phyloP scores from a whole-genome alignment of 495 filamentous ascomycete genomes.

The Xylaria curta region DNA sequence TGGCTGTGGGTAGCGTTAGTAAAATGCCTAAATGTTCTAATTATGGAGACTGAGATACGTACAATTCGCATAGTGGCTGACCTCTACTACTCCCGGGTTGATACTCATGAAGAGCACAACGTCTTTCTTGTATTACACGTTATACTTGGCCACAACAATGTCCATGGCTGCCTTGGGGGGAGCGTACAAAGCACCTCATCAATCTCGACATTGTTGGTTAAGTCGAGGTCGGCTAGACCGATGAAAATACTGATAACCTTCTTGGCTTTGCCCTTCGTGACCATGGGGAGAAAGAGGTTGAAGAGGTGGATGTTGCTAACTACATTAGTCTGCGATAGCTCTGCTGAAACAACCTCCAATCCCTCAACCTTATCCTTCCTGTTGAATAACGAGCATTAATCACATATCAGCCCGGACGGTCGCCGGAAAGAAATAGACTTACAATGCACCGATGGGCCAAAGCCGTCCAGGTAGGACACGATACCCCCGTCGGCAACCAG shows the following conservation, averaged over 20 bases:
- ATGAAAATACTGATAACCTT: constrained; percentile 59
- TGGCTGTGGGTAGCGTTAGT: constrained; percentile 35
- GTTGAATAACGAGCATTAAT: neutral
- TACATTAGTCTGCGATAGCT: constrained; percentile 50
- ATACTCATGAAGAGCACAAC: constrained; percentile 59
- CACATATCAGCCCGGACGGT: no score
- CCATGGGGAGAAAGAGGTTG: constrained; percentile 55
- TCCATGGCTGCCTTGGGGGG: constrained; percentile 53
- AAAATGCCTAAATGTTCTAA: neutral
- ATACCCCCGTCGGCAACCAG: constrained; percentile 56
- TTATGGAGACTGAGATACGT: neutral
- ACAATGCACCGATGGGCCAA: constrained; percentile 29
- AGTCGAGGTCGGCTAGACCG: constrained; percentile 50
- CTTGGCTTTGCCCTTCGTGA: constrained; percentile 52
- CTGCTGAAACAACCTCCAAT: constrained; percentile 37
- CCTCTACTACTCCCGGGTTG: constrained; percentile 56
- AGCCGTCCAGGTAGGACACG: constrained; percentile 30
- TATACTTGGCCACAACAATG: constrained; percentile 52
- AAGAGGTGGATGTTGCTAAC: constrained; percentile 56
- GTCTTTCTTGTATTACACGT: constrained; percentile 53
- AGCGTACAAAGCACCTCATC: constrained; percentile 38
- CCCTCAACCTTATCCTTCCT: constrained; percentile 29
- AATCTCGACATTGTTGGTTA: constrained; percentile 36
- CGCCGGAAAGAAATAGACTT: neutral
- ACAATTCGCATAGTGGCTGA: constrained; percentile 25